Evolutionary conservation across 2,329 filamentous ascomycete genomes (phyloP).

Genomic region (Botryotinia narcissicola): DNA sequence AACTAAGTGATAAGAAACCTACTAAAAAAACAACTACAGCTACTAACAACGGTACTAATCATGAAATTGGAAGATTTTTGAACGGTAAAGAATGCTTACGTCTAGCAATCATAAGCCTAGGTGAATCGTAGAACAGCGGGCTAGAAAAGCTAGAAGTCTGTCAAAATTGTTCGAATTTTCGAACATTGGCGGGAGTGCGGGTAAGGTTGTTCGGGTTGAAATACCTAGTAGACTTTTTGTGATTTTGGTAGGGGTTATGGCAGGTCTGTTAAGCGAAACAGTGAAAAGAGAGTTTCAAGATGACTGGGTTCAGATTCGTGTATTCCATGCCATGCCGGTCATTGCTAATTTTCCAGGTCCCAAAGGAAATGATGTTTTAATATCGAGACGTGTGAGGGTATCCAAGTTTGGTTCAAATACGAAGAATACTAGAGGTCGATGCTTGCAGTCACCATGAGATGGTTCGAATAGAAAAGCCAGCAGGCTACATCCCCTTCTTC

Average conservation of each 20-base stretch:
- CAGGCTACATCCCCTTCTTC: neutral
- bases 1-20: neutral
- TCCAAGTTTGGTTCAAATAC: slow-evolving; percentile 2
- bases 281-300: slow-evolving; percentile 17
- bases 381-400: neutral
- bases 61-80: neutral
- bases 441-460: neutral
- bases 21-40: neutral
- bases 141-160: slow-evolving; percentile 12
- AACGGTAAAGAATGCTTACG: neutral
- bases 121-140: neutral
- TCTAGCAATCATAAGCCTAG: neutral
- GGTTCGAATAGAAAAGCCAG: neutral
- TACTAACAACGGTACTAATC: neutral
- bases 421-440: slow-evolving; percentile 2
- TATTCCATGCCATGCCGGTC: slow-evolving; percentile 6
- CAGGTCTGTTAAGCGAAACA: neutral
- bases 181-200: slow-evolving; percentile 13
- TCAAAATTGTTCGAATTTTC: slow-evolving; percentile 4
- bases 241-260: neutral
- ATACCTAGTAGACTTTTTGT: neutral
- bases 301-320: slow-evolving; percentile 4
- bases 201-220: slow-evolving; percentile 5
- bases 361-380: slow-evolving; percentile 15
- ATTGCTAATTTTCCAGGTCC: slow-evolving; percentile 3